A percentile compares a stretch with the other conserved stretches of the same genome.
These are phyloP conservation scores for Mycena galopus DNA, from an alignment of 768 basidiomycete genomes.

Conservation along the genomic window DNA sequence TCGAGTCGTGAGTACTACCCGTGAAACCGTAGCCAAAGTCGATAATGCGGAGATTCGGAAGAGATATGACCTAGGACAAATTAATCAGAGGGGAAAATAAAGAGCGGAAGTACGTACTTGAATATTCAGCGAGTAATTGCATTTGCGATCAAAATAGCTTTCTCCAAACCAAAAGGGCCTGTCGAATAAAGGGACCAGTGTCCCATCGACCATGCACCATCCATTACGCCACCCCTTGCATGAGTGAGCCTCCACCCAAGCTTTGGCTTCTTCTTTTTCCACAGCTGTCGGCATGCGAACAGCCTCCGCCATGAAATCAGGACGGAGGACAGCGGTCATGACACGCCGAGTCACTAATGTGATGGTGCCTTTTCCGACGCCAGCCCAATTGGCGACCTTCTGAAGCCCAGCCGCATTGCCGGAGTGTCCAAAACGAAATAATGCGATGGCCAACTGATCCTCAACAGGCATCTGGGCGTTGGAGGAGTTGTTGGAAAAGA, in stretches of 20 bases:
- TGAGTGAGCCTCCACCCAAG: conserved; percentile 17
- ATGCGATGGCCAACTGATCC: conserved; percentile 13
- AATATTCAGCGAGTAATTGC: conserved; percentile 26
- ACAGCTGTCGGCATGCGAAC: conserved; percentile 22
- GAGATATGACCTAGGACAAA: neutral
- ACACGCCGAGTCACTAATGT: conserved; percentile 15
- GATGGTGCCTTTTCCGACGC: conserved; percentile 25
- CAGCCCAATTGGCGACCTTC: conserved; percentile 23
- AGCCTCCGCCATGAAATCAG: conserved; percentile 11
- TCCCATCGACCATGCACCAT: no score
- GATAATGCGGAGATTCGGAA: conserved; percentile 21
- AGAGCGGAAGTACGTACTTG: conserved; percentile 14
- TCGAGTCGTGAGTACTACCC: no score
- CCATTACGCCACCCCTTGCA: conserved; percentile 24
- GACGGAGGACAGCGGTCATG: conserved; percentile 21
- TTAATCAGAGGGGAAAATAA: no score
- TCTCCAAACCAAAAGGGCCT: no score
- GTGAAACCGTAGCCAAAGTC: no score
- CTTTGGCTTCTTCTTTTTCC: conserved; percentile 23
- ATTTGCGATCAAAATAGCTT: no score
- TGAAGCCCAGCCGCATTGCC: conserved; percentile 21
- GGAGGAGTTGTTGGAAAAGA: conserved; percentile 38
- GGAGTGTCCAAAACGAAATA: conserved; percentile 26
- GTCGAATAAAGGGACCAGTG: no score
- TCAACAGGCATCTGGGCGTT: conserved; percentile 36